These are phyloP conservation scores for Verbena officinalis DNA, from an alignment of 257 asterid species.

Conservation along the genomic window DNA sequence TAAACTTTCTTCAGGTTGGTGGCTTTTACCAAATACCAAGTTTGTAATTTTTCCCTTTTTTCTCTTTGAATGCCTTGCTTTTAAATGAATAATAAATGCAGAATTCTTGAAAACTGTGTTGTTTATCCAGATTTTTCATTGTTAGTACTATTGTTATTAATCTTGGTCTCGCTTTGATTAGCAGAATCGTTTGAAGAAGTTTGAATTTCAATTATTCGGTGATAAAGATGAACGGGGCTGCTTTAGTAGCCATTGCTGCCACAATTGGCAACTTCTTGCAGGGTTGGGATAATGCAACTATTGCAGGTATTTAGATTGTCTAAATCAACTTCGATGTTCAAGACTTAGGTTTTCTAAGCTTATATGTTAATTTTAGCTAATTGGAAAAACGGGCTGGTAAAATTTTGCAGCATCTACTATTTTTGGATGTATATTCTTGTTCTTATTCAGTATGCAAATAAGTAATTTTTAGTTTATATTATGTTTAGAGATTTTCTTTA, in stretches of 20 bases:
- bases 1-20: slow-evolving; percentile 1
- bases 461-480: slow-evolving; percentile 6
- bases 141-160: background rate
- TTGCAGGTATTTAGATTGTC: slow-evolving; percentile 55
- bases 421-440: background rate
- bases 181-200: slow-evolving; percentile 24
- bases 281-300: slow-evolving; percentile 74
- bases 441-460: background rate
- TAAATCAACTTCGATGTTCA: slow-evolving; percentile 3
- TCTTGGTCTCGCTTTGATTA: slow-evolving; percentile 18
- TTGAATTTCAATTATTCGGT: slow-evolving; percentile 18
- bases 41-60: background rate
- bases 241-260: slow-evolving; percentile 56
- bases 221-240: slow-evolving; percentile 55
- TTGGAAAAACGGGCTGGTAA: background rate
- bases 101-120: slow-evolving; percentile 29
- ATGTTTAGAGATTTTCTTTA: slow-evolving; percentile 53
- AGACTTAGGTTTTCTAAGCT: background rate
- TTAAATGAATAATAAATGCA: background rate
- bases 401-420: background rate
- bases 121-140: slow-evolving; percentile 16
- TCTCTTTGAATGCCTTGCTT: slow-evolving; percentile 12
- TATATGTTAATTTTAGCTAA: background rate
- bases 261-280: slow-evolving; percentile 67
- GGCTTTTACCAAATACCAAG: slow-evolving; percentile 11